These are phyloP conservation scores for Penicillium verhagenii DNA, from an alignment of 495 filamentous ascomycete genomes.

Conservation along the genomic window DNA sequence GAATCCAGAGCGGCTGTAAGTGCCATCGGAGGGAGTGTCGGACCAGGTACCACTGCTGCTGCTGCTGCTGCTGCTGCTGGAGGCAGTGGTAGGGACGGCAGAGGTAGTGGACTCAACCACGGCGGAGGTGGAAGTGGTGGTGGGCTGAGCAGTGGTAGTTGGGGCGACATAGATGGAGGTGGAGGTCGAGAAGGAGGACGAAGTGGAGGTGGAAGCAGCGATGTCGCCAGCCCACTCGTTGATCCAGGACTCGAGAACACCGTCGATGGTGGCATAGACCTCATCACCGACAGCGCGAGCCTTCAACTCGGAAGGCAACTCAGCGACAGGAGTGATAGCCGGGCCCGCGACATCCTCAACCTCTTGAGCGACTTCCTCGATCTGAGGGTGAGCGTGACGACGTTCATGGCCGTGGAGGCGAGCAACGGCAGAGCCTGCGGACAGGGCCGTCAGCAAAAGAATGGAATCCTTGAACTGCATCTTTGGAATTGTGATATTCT, in stretches of 20 bases:
- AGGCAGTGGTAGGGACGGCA: constrained; percentile 9
- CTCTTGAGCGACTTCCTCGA: constrained; percentile 19
- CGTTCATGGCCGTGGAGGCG: constrained; percentile 49
- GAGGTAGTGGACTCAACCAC: constrained; percentile 10
- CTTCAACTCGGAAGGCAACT: constrained; percentile 55
- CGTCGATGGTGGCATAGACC: constrained; percentile 63
- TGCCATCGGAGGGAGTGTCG: constrained; percentile 17
- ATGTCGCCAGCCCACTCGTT: constrained; percentile 57
- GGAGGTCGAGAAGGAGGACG: constrained; percentile 21
- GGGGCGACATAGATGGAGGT: constrained; percentile 15
- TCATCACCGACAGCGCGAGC: constrained; percentile 45
- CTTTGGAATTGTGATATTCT: no score
- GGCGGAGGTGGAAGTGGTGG: constrained; percentile 20
- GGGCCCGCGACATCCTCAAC: constrained; percentile 38
- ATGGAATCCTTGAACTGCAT: constrained; percentile 47
- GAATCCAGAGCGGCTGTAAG: constrained; percentile 32
- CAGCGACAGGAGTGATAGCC: constrained; percentile 40
- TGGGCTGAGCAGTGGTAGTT: constrained; percentile 19
- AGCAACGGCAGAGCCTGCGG: constrained; percentile 42
- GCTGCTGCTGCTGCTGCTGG: no score
- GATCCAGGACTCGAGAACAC: constrained; percentile 58
- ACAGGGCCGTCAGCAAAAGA: constrained; percentile 39
- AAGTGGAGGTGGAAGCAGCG: constrained; percentile 23
- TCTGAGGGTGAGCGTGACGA: constrained; percentile 36
- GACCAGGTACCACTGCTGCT: constrained; percentile 29